phyloP scores from a whole-genome alignment of 352 stramenopile species.

The Phytophthora ohioensis region DNA sequence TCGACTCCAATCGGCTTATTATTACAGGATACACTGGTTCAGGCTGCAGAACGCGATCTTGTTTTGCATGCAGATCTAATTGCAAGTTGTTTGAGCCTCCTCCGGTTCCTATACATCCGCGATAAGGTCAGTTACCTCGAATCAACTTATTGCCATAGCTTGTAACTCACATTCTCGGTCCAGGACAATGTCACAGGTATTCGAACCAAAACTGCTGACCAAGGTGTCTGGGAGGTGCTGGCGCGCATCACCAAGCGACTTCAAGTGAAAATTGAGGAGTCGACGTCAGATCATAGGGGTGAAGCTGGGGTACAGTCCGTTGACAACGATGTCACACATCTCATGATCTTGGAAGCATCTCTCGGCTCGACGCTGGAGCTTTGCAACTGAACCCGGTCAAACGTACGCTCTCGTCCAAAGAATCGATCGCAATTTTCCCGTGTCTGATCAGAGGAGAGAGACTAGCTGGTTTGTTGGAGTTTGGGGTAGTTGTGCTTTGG shows the following conservation, averaged over 20 bases:
- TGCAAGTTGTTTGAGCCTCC: constrained; percentile 70
- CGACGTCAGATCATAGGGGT: constrained; percentile 3
- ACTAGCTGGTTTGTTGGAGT: constrained; percentile 7
- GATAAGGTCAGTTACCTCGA: constrained; percentile 57
- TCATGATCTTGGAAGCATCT: constrained; percentile 62
- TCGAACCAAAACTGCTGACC: constrained; percentile 17
- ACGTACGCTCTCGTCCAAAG: neutral
- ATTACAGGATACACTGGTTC: constrained; percentile 42
- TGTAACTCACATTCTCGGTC: constrained; percentile 3
- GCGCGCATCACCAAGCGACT: constrained; percentile 44
- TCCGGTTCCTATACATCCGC: constrained; percentile 70
- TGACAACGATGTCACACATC: constrained; percentile 35
- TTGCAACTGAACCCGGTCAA: constrained; percentile 20
- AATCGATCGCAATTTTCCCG: constrained; percentile 11
- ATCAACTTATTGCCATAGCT: neutral
- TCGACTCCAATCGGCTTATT: constrained; percentile 39
- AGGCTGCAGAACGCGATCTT: constrained; percentile 67
- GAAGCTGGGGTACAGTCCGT: constrained; percentile 1
- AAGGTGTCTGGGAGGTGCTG: constrained; percentile 28
- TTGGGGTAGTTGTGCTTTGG: neutral
- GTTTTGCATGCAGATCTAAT: constrained; percentile 69
- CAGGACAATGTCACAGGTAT: constrained; percentile 50
- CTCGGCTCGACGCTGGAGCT: constrained; percentile 47
- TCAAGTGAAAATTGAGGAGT: constrained; percentile 42
- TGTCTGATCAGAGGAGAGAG: constrained; percentile 40